phyloP scores from a whole-genome alignment of 495 filamentous ascomycete species.

The Aspergillus steynii region DNA sequence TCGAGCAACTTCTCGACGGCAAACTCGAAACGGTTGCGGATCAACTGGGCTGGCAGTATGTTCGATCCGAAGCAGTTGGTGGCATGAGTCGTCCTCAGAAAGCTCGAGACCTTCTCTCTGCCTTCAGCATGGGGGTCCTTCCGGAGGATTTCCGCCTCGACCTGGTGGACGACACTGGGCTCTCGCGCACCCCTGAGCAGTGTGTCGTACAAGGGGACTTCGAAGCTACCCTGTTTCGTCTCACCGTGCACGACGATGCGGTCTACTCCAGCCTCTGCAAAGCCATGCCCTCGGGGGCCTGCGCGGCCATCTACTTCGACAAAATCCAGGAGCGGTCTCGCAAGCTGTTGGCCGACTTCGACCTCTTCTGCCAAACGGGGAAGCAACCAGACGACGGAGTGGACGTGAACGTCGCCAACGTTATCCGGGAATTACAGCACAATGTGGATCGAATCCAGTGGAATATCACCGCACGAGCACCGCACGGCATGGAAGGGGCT shows the following conservation, averaged over 20 bases:
- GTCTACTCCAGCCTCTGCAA: slow-evolving; percentile 48
- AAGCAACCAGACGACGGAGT: slow-evolving; percentile 21
- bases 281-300: slow-evolving; percentile 46
- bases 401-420: slow-evolving; percentile 32
- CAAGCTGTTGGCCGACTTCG: slow-evolving; percentile 41
- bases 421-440: slow-evolving; percentile 35
- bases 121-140: slow-evolving; percentile 43
- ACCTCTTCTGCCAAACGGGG: slow-evolving; percentile 42
- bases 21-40: slow-evolving; percentile 41
- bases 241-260: slow-evolving; percentile 48
- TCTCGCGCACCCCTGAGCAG: slow-evolving; percentile 37
- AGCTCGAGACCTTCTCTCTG: slow-evolving; percentile 51
- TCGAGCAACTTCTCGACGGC: slow-evolving; percentile 40
- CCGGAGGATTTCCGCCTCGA: slow-evolving; percentile 50
- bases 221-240: slow-evolving; percentile 51
- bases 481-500: slow-evolving; percentile 40
- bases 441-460: slow-evolving; percentile 37
- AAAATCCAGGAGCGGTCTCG: slow-evolving; percentile 42
- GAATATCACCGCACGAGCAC: slow-evolving; percentile 37
- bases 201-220: slow-evolving; percentile 51
- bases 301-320: slow-evolving; percentile 50
- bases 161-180: slow-evolving; percentile 29
- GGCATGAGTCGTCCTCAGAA: slow-evolving; percentile 43
- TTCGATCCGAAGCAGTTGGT: slow-evolving; percentile 27
- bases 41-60: slow-evolving; percentile 39